These are phyloP conservation scores for Pachyrhizus erosus DNA, from an alignment of 306 rosid species.

Conservation along the genomic window DNA sequence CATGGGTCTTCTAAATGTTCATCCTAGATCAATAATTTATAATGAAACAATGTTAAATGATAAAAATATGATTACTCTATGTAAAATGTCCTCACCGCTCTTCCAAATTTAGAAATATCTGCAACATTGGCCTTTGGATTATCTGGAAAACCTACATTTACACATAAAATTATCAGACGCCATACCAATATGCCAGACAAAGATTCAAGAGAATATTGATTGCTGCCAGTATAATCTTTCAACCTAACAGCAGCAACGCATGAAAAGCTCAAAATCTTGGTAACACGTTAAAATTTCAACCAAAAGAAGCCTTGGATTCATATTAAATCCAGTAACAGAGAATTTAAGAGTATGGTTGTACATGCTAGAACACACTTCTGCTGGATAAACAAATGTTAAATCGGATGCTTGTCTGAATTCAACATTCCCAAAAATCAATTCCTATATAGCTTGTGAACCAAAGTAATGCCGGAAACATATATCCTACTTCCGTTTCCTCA, in stretches of 20 bases:
- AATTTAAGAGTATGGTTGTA: not conserved
- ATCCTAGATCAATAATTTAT: not conserved
- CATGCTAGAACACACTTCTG: not conserved
- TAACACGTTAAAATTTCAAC: slow-evolving; percentile 17
- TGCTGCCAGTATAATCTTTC: not conserved
- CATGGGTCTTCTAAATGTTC: not conserved
- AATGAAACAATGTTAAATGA: not conserved
- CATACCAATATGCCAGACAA: not conserved
- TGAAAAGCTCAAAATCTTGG: slow-evolving; percentile 12
- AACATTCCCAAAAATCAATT: not conserved
- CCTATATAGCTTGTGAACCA: slow-evolving; percentile 13
- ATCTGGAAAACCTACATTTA: slow-evolving; percentile 59
- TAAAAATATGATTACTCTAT: not conserved
- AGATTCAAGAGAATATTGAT: not conserved
- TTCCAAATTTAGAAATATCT: slow-evolving; percentile 65
- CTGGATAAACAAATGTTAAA: not conserved
- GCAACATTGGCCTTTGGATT: slow-evolving; percentile 58
- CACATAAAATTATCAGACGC: slow-evolving; percentile 29
- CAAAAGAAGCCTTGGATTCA: not conserved
- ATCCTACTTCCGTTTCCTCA: slow-evolving; percentile 12
- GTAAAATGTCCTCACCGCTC: slow-evolving; percentile 55
- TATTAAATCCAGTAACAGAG: not conserved
- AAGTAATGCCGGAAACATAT: not conserved
- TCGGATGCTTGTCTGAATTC: not conserved
- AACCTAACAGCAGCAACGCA: not conserved